phyloP scores from a whole-genome alignment of 306 rosid genomes.

The Inga leiocalycina region DNA sequence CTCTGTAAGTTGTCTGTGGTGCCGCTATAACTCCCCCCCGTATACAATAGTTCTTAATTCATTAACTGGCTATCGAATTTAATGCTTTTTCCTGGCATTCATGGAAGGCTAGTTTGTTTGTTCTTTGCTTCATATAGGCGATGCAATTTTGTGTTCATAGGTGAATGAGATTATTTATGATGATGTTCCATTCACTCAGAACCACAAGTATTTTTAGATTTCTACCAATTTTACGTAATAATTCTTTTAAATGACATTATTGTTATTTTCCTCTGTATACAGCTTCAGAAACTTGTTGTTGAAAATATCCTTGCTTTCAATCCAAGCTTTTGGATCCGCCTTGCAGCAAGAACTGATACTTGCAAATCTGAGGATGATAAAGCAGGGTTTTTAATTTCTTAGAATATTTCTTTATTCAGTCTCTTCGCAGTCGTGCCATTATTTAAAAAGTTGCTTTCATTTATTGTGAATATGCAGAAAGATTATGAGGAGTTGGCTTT shows the following conservation, averaged over 20 bases:
- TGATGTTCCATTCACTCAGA: neutral
- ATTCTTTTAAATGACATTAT: conserved; percentile 15
- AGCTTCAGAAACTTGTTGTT: conserved; percentile 86
- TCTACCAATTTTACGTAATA: neutral
- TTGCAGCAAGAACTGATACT: conserved; percentile 86
- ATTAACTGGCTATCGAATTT: neutral
- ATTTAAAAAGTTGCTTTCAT: conserved; percentile 18
- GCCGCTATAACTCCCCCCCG: neutral
- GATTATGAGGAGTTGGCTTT: conserved; percentile 92
- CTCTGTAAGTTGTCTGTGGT: neutral
- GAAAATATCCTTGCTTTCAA: conserved; percentile 89
- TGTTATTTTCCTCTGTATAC: conserved; percentile 40
- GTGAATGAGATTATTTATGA: neutral
- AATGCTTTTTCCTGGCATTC: neutral
- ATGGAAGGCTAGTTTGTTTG: neutral
- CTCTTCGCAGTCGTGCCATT: conserved; percentile 22
- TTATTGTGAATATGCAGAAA: conserved; percentile 57
- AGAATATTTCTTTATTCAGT: conserved; percentile 11
- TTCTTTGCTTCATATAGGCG: neutral
- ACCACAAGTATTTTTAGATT: neutral
- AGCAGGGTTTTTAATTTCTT: conserved; percentile 53
- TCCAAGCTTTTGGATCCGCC: conserved; percentile 81
- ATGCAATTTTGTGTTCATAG: neutral
- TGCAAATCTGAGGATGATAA: conserved; percentile 95
- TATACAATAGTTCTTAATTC: neutral